Conservation (phyloP, 108 stramenopile species). For the Fragilariopsis cylindrus region DNA sequence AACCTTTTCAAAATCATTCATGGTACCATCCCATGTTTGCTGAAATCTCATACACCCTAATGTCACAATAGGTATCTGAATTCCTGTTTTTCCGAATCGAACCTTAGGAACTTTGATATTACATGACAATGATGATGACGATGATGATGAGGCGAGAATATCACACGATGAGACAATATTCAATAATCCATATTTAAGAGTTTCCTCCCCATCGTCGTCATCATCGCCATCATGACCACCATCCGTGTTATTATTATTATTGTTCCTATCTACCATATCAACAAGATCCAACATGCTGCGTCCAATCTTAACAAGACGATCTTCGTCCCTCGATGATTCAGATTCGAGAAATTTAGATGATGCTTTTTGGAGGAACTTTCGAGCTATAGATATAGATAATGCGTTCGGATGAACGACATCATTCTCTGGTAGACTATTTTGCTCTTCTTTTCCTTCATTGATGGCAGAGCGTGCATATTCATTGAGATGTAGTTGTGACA, state of each 20-base stretch:
- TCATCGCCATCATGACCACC: background rate
- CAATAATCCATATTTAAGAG: slow-evolving; percentile 8
- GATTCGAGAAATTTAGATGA: background rate
- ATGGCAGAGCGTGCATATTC: slow-evolving; percentile 4
- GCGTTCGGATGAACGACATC: slow-evolving; percentile 1
- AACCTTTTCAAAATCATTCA: slow-evolving; percentile 47
- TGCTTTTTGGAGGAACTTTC: background rate
- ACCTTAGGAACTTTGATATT: slow-evolving; percentile 60
- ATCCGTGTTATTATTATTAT: background rate
- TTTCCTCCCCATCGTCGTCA: slow-evolving; percentile 23
- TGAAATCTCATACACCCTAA: slow-evolving; percentile 94
- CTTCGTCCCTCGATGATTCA: slow-evolving; percentile 15
- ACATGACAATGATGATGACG: background rate
- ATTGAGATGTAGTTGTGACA: background rate
- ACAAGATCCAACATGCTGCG: slow-evolving; percentile 54
- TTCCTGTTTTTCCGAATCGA: slow-evolving; percentile 82
- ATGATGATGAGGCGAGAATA: background rate
- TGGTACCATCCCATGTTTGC: slow-evolving; percentile 60
- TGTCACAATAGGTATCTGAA: slow-evolving; percentile 87
- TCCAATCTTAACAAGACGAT: slow-evolving; percentile 75
- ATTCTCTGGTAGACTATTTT: background rate
- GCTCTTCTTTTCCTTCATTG: background rate
- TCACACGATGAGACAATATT: background rate
- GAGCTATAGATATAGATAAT: background rate
- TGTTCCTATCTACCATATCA: slow-evolving; percentile 13